phyloP scores from a whole-genome alignment of 2,329 filamentous ascomycete species.

The Colletotrichum chrysophilum region DNA sequence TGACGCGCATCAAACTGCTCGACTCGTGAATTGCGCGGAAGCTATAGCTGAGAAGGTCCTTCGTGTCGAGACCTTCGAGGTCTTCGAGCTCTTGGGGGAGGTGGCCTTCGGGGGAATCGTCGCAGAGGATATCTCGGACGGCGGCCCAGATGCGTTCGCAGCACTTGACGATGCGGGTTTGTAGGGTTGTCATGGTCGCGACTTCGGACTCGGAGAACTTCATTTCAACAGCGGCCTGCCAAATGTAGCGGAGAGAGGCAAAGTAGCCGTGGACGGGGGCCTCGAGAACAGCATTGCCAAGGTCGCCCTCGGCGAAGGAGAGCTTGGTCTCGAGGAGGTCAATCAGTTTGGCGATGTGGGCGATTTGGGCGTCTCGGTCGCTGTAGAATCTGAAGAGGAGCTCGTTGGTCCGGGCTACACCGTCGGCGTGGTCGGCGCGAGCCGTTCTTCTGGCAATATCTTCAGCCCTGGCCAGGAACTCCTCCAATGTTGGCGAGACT shows the following conservation, averaged over 20 bases:
- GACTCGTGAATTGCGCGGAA: slow-evolving; percentile 96
- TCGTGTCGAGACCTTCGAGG: slow-evolving; percentile 75
- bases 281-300: slow-evolving; percentile 69
- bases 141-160: slow-evolving; percentile 77
- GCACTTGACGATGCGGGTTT: slow-evolving; percentile 61
- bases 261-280: slow-evolving; percentile 74
- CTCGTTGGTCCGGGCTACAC: slow-evolving; percentile 78
- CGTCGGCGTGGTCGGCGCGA: slow-evolving; percentile 90
- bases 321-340: slow-evolving; percentile 70
- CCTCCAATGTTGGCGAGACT: slow-evolving; percentile 37
- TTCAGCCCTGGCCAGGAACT: slow-evolving; percentile 59
- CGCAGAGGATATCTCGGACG: slow-evolving; percentile 81
- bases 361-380: slow-evolving; percentile 44
- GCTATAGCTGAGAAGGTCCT: slow-evolving; percentile 91
- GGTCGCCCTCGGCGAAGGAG: slow-evolving; percentile 63
- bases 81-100: slow-evolving; percentile 78
- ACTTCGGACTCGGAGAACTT: slow-evolving; percentile 43
- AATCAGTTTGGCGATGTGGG: slow-evolving; percentile 63
- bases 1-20: slow-evolving; percentile 74
- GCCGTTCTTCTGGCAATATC: slow-evolving; percentile 71
- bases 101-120: slow-evolving; percentile 93
- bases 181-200: slow-evolving; percentile 43
- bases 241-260: slow-evolving; percentile 65
- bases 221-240: slow-evolving; percentile 52
- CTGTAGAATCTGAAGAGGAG: slow-evolving; percentile 67